These are phyloP conservation scores for Tuber aestivum DNA, from an alignment of 495 filamentous ascomycete species.

Conservation along the genomic window DNA sequence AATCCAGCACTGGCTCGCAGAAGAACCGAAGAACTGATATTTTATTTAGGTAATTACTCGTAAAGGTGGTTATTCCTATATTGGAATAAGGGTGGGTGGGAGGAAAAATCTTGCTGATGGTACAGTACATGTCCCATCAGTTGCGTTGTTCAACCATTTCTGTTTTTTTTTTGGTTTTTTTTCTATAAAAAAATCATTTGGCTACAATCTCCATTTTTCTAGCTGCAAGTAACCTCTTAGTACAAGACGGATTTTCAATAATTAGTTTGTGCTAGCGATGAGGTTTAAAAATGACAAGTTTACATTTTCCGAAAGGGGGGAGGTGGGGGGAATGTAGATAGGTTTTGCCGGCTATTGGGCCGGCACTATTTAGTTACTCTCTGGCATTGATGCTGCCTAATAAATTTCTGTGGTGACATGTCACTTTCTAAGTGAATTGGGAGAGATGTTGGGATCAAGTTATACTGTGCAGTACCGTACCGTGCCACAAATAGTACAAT, in stretches of 20 bases:
- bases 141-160: background rate
- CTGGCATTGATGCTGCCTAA: background rate
- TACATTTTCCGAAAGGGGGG: background rate
- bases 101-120: background rate
- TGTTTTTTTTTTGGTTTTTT: background rate
- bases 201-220: background rate
- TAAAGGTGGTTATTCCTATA: background rate
- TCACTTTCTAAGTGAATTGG: background rate
- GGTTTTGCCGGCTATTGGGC: background rate
- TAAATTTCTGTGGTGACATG: background rate
- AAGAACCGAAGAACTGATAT: too few relatives aligned
- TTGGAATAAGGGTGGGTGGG: background rate
- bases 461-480: background rate
- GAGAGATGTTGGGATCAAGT: background rate
- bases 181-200: background rate
- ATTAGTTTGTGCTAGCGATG: background rate
- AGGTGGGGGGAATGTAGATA: too few relatives aligned
- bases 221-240: background rate
- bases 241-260: background rate
- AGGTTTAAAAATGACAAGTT: background rate
- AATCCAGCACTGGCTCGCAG: too few relatives aligned
- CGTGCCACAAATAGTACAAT: too few relatives aligned
- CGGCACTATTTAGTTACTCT: background rate
- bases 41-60: too few relatives aligned
- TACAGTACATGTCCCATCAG: background rate